A percentile compares a stretch with the other conserved stretches of the same genome.
Conservation (phyloP, 2,329 filamentous ascomycete genomes). For the Monilinia laxa region DNA sequence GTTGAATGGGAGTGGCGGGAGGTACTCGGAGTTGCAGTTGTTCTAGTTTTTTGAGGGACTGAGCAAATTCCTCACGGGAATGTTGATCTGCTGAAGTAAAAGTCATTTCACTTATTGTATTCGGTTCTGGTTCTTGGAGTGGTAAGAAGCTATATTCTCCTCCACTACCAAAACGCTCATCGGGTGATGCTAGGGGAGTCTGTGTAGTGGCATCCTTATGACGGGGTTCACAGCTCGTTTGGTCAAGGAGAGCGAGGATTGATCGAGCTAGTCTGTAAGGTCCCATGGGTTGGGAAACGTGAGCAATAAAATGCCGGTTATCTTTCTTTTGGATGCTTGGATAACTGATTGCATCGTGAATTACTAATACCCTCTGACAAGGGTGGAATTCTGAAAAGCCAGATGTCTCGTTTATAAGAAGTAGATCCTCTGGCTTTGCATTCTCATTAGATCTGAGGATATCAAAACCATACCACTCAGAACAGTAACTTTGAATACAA, state of each 20-base stretch:
- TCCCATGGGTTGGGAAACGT: conserved; percentile 31
- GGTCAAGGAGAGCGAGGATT: conserved; percentile 32
- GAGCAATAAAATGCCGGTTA: conserved; percentile 20
- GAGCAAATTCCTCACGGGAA: neutral
- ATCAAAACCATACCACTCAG: conserved; percentile 36
- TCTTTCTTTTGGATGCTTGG: conserved; percentile 4
- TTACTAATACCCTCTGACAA: conserved; percentile 28
- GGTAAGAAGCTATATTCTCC: conserved; percentile 31
- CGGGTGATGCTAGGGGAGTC: conserved; percentile 32
- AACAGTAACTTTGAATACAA: conserved; percentile 35
- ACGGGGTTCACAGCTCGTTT: neutral
- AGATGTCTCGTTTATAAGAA: conserved; percentile 24
- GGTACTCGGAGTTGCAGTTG: conserved; percentile 10
- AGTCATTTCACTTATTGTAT: neutral
- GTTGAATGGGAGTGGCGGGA: neutral
- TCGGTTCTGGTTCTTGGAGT: neutral
- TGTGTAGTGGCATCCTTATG: conserved; percentile 30
- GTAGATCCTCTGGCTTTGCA: conserved; percentile 20
- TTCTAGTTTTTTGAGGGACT: neutral
- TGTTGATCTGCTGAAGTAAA: neutral
- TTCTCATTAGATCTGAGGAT: conserved; percentile 5
- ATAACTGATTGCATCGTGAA: conserved; percentile 29
- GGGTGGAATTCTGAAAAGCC: conserved; percentile 20
- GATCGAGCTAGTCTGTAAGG: conserved; percentile 31
- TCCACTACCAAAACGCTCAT: conserved; percentile 29